Percentiles rank a stretch among this genome's conserved stretches.
phyloP scores from a whole-genome alignment of 164 flowering plant species.

The Berberis vulgaris region DNA sequence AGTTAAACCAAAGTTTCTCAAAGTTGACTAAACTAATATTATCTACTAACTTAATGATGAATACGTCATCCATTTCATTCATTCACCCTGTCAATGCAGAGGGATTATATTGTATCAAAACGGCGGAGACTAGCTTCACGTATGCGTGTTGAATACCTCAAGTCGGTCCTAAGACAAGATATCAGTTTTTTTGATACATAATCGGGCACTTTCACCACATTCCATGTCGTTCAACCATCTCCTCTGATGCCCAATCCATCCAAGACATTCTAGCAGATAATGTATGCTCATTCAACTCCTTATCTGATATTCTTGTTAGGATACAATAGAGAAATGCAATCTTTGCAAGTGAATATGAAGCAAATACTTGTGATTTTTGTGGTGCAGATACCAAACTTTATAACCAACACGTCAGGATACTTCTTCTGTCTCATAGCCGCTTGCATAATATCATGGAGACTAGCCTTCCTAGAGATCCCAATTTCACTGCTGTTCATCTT shows the following conservation, averaged over 20 bases:
- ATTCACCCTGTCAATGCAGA: slow-evolving; percentile 21
- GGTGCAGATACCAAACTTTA: slow-evolving; percentile 43
- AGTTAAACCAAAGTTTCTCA: slow-evolving; percentile 11
- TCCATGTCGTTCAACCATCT: slow-evolving; percentile 35
- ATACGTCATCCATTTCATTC: no score
- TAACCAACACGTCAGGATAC: slow-evolving; percentile 33
- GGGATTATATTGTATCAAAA: slow-evolving; percentile 52
- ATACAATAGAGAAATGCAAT: background rate
- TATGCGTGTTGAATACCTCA: slow-evolving; percentile 45
- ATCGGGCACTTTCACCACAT: slow-evolving; percentile 25
- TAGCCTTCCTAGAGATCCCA: slow-evolving; percentile 44
- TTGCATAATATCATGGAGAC: slow-evolving; percentile 43
- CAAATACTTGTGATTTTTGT: background rate
- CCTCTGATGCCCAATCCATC: slow-evolving; percentile 37
- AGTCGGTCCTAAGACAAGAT: slow-evolving; percentile 53
- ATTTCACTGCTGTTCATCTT: slow-evolving; percentile 35
- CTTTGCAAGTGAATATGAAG: background rate
- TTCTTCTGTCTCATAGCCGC: slow-evolving; percentile 23
- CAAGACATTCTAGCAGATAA: slow-evolving; percentile 49
- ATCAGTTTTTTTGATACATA: slow-evolving; percentile 48
- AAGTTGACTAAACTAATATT: slow-evolving; percentile 16
- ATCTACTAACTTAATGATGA: no score
- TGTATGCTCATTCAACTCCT: slow-evolving; percentile 7
- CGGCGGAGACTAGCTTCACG: slow-evolving; percentile 52
- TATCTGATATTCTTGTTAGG: background rate